Evolutionary conservation across 129 eudicot genomes (phyloP).

Genomic region (Sambucus nigra): DNA sequence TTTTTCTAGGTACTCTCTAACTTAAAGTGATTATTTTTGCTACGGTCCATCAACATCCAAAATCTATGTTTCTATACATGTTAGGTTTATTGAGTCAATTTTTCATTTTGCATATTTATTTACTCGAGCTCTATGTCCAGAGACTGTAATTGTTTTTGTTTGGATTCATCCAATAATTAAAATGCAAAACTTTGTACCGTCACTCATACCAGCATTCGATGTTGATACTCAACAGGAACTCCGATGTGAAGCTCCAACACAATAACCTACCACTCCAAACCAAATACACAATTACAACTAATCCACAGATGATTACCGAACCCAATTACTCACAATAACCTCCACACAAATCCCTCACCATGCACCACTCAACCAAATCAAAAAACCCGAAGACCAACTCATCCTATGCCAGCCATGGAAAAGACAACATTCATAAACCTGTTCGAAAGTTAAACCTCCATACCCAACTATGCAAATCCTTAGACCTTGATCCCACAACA

Average conservation of each 20-base stretch:
- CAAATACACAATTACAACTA: too few relatives aligned
- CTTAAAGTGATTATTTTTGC: too few relatives aligned
- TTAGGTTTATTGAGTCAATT: neutral
- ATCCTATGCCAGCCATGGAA: neutral
- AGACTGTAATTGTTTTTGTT: too few relatives aligned
- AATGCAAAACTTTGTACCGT: neutral
- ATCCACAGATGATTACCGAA: neutral
- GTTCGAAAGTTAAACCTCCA: neutral
- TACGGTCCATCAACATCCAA: too few relatives aligned
- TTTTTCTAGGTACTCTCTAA: neutral
- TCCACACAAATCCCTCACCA: neutral
- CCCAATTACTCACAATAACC: neutral
- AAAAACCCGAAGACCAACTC: neutral
- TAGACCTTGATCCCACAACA: neutral
- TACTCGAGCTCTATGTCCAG: neutral
- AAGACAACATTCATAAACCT: neutral
- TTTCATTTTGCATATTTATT: neutral
- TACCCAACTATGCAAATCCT: neutral
- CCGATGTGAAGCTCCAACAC: neutral
- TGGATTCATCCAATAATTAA: too few relatives aligned
- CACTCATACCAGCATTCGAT: neutral
- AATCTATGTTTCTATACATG: neutral
- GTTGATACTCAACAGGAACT: neutral
- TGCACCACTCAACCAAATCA: neutral
- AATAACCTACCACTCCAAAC: too few relatives aligned